Evolutionary conservation across 2,329 filamentous ascomycete genomes (phyloP), one percentile per base, ranked within the genome.

Genomic region (Exophiala alcalophila): DNA sequence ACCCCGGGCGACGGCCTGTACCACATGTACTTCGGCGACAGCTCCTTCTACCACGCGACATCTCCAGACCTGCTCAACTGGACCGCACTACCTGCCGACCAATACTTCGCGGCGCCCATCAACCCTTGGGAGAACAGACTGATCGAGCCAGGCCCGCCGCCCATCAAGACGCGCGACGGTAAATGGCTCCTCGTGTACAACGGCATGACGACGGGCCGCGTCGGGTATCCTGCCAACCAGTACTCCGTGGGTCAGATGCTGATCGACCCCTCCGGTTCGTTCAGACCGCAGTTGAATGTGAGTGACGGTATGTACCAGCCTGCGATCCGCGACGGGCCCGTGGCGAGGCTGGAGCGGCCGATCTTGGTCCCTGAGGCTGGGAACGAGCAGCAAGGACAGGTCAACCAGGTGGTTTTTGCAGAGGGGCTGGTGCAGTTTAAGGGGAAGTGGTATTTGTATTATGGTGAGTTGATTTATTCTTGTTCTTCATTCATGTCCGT

Each of bases 21-120:
- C 40, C 57, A 62, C 27, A 64, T 65, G 60, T 57, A 59, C 30
- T 64, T 59, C 47, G 62, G 62, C 9, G 61, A 65, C 37, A 53
- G 49, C 19, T 57, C 55, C 40, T 49, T 64, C 40, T 62, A 62
- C 46, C 50, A 47, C 26, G 47, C 47, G n/a, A 50, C 47, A 9
- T 61, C 58, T 5, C 46, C 54, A 1, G 61, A 64, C 40, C 47
- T 63, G 23, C 26, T 63, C n/a, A 57, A 62, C 46, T 64, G 61
- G 61, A 47, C 36, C 3, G 25, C 49, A 2, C 27, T 37, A 51
- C 43, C 59, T 6, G 7, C 38, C 4, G 38, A 33, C 23, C 8
- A 61, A 43, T 20, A 45, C 39, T 64, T 58, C 34, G 59, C 62
- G 2, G 37, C 49, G 2, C 53, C 52, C 9, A 30, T 61, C 12